Evolutionary conservation across 225 moss, liverwort and hornwort species (phyloP), one percentile per base, ranked within the genome.

Genomic region (Takakia lepidozioides): DNA sequence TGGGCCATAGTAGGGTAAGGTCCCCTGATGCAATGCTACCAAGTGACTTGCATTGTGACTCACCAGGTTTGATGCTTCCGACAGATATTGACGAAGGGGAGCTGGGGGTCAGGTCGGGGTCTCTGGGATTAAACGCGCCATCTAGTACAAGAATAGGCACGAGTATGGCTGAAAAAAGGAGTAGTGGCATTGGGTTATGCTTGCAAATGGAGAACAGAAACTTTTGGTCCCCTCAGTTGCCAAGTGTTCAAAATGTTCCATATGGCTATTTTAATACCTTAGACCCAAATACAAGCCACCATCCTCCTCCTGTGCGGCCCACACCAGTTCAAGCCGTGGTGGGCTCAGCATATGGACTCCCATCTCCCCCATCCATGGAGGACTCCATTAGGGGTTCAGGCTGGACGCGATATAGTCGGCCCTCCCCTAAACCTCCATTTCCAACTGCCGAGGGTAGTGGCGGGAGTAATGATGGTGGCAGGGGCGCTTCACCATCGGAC

Each of bases 241-340:
- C 77, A 52, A 77, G 60, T 52, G 61, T 63, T 46, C 62, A 66
- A 35, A 82, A 76, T 61, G 78, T 67, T 28, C 46, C 69, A 10
- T 60, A 59, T 51, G 49, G 69, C 48, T 76, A 64, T 58, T 83
- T 79, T 51, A 81, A 67, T 21, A 65, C 60, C 19, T 25, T 58
- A 22, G 64, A 87, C 39, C 65, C 67, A 15, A 50, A 32, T 65
- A 68, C 69, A 61, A 67, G 45, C 32, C 83, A 72, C 34, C 80
- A 73, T 50, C 75, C 79, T 60, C 75, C 82, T 74, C 91, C 81
- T 28, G 73, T 87, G 56, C 72, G 98, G 64, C 98, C 98, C 26
- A 91, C 87, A 18, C 82, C 91, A 14, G 75, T 98, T 45, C 87
- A 83, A 70, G 90, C 82, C 38, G 71, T 63, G 25, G 68, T 69